Evolutionary conservation across 495 filamentous ascomycete species (phyloP).

Genomic region (Penicillium coprophilum): DNA sequence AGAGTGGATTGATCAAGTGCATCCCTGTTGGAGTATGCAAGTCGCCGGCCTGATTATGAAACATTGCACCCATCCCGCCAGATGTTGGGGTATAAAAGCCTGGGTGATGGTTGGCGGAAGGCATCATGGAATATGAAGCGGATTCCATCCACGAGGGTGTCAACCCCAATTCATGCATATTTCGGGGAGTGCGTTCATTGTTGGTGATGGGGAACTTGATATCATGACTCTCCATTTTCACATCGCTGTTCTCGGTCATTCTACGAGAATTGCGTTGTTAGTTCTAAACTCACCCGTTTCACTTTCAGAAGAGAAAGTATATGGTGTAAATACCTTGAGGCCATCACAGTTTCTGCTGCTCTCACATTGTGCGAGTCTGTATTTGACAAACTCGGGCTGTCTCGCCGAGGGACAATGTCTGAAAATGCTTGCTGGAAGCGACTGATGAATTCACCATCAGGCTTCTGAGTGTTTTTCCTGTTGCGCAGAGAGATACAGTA

Average conservation of each 20-base stretch:
- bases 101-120: conserved; percentile 73
- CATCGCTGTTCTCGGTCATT: conserved; percentile 15
- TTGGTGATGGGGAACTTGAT: conserved; percentile 55
- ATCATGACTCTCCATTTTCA: conserved; percentile 49
- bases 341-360: conserved; percentile 21
- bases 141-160: conserved; percentile 86
- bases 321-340: conserved; percentile 27
- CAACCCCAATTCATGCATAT: conserved; percentile 77
- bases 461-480: conserved; percentile 85
- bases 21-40: conserved; percentile 80
- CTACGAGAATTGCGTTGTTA: conserved; percentile 13
- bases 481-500: not conserved
- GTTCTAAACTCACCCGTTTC: not conserved
- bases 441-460: conserved; percentile 77
- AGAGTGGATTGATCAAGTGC: conserved; percentile 78
- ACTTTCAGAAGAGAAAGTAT: not conserved
- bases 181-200: conserved; percentile 75
- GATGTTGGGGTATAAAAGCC: conserved; percentile 90
- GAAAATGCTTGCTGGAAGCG: conserved; percentile 80
- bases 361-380: not conserved
- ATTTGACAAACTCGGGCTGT: conserved; percentile 9
- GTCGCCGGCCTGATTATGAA: conserved; percentile 83
- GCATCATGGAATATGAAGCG: conserved; percentile 73
- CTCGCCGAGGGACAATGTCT: conserved; percentile 51
- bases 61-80: conserved; percentile 76